phyloP scores from a whole-genome alignment of 148 eudicot species.

The Pharnaceum exiguum region DNA sequence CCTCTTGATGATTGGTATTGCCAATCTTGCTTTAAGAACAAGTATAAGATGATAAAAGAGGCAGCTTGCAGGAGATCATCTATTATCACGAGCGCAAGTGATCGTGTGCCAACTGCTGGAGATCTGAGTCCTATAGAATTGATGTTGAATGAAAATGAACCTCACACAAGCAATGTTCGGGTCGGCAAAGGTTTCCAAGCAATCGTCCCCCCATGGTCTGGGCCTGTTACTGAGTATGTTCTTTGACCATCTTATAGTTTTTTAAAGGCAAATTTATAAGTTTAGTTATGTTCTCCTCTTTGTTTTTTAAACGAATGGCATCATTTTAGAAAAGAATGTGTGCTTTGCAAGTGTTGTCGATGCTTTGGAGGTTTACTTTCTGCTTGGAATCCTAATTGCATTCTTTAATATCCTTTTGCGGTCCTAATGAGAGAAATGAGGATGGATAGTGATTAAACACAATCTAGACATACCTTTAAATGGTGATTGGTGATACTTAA shows the following conservation, averaged over 20 bases:
- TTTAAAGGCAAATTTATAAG: not conserved
- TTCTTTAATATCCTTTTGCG: too few species aligned
- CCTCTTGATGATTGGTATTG: constrained; percentile 83
- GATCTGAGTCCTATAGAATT: constrained; percentile 44
- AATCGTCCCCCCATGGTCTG: constrained; percentile 73
- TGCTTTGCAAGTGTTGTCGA: too few species aligned
- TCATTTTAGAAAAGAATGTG: too few species aligned
- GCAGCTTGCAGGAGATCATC: constrained; percentile 30
- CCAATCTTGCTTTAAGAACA: constrained; percentile 69
- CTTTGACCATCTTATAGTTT: constrained; percentile 3
- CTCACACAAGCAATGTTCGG: constrained; percentile 52
- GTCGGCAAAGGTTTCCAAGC: constrained; percentile 89
- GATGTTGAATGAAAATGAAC: constrained; percentile 53
- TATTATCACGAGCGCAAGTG: constrained; percentile 32
- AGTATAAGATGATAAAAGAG: constrained; percentile 45
- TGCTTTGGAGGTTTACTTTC: too few species aligned
- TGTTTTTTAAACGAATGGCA: not conserved
- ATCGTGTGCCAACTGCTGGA: constrained; percentile 31
- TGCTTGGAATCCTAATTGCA: too few species aligned
- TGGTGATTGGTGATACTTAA: too few species aligned
- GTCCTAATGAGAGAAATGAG: too few species aligned
- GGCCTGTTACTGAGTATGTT: constrained; percentile 60
- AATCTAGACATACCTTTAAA: too few species aligned
- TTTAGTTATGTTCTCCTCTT: not conserved
- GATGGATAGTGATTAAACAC: too few species aligned